These are phyloP conservation scores for Triticum timopheevii DNA, from an alignment of 176 grass and related monocot genomes.

Conservation along the genomic window DNA sequence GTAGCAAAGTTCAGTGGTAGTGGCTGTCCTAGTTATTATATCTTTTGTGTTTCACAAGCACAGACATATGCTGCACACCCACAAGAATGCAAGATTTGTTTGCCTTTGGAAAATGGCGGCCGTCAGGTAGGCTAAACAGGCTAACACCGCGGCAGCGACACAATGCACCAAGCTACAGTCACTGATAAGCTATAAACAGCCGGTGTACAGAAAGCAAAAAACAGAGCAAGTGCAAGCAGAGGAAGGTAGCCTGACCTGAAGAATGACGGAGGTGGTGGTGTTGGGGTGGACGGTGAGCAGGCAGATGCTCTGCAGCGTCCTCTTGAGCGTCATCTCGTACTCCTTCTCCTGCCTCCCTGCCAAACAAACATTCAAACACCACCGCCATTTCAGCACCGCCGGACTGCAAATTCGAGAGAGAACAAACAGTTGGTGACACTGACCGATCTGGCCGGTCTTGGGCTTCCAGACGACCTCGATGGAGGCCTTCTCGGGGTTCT, in stretches of 20 bases:
- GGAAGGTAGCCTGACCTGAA: conserved; percentile 48
- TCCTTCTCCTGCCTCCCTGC: conserved; percentile 77
- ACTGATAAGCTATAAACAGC: too few relatives aligned
- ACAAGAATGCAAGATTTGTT: too few relatives aligned
- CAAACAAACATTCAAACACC: not conserved
- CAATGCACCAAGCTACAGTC: too few relatives aligned
- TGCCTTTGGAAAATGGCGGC: too few relatives aligned
- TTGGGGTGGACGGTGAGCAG: conserved; percentile 77
- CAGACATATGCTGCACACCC: not conserved
- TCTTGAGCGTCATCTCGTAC: conserved; percentile 88
- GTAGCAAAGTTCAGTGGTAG: not conserved
- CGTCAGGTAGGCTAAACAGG: too few relatives aligned
- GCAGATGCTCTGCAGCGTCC: conserved; percentile 86
- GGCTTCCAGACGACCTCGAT: conserved; percentile 95
- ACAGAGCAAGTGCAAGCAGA: not conserved
- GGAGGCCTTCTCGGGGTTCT: conserved; percentile 86
- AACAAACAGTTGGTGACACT: not conserved
- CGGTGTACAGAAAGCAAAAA: not conserved
- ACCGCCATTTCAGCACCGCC: not conserved
- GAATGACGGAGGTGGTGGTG: conserved; percentile 79
- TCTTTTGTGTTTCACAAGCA: not conserved
- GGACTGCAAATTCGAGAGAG: not conserved
- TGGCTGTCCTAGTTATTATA: not conserved
- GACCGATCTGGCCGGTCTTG: conserved; percentile 79
- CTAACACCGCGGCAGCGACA: too few relatives aligned